Base-by-base conservation (phyloP, 208 protist species). In the Lotmaria passim region DNA sequence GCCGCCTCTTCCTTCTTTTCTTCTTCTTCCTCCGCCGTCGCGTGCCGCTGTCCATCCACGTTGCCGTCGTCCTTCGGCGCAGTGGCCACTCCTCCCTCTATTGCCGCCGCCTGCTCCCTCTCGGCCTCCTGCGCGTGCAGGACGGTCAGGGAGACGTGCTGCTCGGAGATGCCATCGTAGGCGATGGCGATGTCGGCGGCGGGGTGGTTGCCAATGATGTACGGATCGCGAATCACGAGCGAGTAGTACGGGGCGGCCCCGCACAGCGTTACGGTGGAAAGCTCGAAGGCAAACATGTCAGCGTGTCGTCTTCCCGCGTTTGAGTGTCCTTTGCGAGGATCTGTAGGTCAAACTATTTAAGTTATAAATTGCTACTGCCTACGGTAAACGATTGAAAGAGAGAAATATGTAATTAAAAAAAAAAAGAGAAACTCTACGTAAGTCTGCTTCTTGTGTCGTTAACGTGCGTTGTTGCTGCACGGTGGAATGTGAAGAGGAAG, bases 171-270 rank as follows among this genome's bases (percentile, higher is more conserved):
- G 59, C 82, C 82, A 7, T 31, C 39, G 53, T 66, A 57, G 23
- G 78, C 59, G 44, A 94, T 71, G 24, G 69, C 36, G 56, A 92
- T 81, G 23, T 80, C 73, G n/a, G 69, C 63, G 1, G n/a, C 43
- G 0, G 67, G 61, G 55, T 50, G 17, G 36, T 74, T 72, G 63
- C 90, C 90, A 12, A 95, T 67, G 23, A 81, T 81, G 73, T 95
- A 95, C 0, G 80, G 82, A 24, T 88, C 83, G 24, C 87, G 81
- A 12, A 95, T 68, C 33, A 93, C 87, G 38, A 95, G 72, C 5
- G 85, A 85, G 74, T 93, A 93, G 76, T 95, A 95, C 23, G 85
- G 77, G 10, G 87, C 83, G 55, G 86, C 75, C 12, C 83, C 78
- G 52, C 59, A 56, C 17, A 84, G 83, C 8, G 68, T 72, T 12